phyloP scores from a whole-genome alignment of 805 yeast genomes.

The Candida tibetensis region DNA sequence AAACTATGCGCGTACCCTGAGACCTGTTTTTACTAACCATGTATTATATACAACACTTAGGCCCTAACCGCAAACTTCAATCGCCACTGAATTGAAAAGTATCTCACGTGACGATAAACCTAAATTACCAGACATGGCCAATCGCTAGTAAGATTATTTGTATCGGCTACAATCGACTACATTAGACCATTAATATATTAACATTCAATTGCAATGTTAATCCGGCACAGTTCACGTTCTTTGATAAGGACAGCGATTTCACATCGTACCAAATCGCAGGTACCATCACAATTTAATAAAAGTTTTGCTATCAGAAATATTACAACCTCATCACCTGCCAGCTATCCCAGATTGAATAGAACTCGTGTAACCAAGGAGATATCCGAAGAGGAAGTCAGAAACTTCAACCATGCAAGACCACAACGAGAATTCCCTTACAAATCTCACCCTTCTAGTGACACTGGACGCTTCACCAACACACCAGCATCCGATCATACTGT shows the following conservation, averaged over 20 bases:
- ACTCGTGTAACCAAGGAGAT: slow-evolving; percentile 34
- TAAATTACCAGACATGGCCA: too few species aligned
- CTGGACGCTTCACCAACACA: slow-evolving; percentile 18
- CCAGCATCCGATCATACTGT: slow-evolving; percentile 32
- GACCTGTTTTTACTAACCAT: too few species aligned
- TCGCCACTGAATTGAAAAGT: too few species aligned
- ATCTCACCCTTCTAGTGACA: slow-evolving; percentile 25
- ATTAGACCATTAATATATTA: too few species aligned
- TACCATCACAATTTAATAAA: neutral
- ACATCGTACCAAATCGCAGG: neutral
- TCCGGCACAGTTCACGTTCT: neutral
- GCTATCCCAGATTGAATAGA: slow-evolving; percentile 9
- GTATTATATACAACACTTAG: too few species aligned
- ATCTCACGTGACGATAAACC: too few species aligned
- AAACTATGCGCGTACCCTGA: too few species aligned
- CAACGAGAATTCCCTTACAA: slow-evolving; percentile 24
- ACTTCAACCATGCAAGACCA: slow-evolving; percentile 12
- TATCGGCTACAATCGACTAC: too few species aligned
- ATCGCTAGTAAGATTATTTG: too few species aligned
- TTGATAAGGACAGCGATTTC: neutral
- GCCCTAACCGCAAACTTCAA: too few species aligned
- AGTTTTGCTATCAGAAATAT: neutral
- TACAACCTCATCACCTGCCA: neutral
- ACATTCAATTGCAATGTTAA: neutral
- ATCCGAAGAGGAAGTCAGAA: slow-evolving; percentile 32